These are phyloP conservation scores for Stenogyne calaminthoides DNA, from an alignment of 305 asterid species.

Conservation along the genomic window DNA sequence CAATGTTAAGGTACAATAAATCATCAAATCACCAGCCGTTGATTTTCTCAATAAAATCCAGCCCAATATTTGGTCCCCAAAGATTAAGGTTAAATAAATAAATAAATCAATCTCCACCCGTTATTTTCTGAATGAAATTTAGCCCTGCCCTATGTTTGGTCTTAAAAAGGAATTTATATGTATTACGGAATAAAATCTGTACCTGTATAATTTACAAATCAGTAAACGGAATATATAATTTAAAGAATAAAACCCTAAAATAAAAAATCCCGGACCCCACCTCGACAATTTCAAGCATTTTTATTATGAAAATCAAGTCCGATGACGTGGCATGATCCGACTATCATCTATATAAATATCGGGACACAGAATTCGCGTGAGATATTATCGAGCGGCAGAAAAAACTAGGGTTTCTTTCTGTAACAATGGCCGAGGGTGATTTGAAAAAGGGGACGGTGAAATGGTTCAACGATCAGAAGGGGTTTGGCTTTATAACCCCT, in stretches of 20 bases:
- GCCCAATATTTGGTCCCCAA: background rate
- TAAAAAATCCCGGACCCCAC: constrained; percentile 41
- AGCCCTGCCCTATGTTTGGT: background rate
- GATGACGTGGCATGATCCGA: constrained; percentile 34
- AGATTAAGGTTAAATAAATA: background rate
- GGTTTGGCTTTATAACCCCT: constrained; percentile 81
- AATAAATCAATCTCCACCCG: too few relatives aligned
- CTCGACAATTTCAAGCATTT: constrained; percentile 23
- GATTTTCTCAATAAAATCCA: background rate
- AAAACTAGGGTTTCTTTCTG: constrained; percentile 38
- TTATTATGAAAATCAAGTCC: constrained; percentile 39
- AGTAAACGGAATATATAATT: background rate
- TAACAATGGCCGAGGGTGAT: constrained; percentile 45
- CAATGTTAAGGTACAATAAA: background rate
- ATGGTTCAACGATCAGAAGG: constrained; percentile 82
- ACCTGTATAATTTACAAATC: background rate
- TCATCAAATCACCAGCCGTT: background rate
- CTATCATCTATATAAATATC: background rate
- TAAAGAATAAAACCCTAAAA: background rate
- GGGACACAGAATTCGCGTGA: background rate
- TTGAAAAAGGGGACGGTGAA: constrained; percentile 64
- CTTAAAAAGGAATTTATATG: background rate
- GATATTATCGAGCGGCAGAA: constrained; percentile 5
- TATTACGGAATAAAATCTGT: too few relatives aligned
- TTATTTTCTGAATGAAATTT: background rate